These are phyloP conservation scores for Calycina marina DNA, from an alignment of 2,329 filamentous ascomycete species.

Conservation along the genomic window DNA sequence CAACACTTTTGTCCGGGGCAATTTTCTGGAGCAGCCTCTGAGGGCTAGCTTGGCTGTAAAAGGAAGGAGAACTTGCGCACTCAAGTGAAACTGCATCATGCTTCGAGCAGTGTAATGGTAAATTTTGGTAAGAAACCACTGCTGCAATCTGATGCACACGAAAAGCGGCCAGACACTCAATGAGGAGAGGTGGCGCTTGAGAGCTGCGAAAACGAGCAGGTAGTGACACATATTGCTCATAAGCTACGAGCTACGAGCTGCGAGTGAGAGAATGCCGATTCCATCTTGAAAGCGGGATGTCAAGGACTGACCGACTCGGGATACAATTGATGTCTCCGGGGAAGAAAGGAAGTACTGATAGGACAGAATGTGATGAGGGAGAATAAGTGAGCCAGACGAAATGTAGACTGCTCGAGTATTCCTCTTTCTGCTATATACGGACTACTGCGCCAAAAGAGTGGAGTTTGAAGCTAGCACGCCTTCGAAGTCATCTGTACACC, in stretches of 20 bases:
- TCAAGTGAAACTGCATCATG: slow-evolving; percentile 4
- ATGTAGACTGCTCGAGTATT: background rate
- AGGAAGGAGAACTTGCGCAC: background rate
- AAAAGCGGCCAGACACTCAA: slow-evolving; percentile 4
- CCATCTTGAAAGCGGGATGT: background rate
- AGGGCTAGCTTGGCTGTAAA: too few species aligned
- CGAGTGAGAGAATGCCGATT: background rate
- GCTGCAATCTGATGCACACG: slow-evolving; percentile 7
- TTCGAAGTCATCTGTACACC: too few species aligned
- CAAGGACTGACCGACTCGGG: background rate
- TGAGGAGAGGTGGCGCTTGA: background rate
- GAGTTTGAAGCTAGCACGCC: too few species aligned
- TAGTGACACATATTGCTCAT: background rate
- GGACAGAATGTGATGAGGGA: background rate
- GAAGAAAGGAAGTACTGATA: background rate
- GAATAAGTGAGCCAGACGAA: background rate
- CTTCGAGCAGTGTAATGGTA: slow-evolving; percentile 8
- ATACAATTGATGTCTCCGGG: background rate
- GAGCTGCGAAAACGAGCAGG: background rate
- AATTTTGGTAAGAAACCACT: slow-evolving; percentile 11
- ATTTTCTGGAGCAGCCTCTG: slow-evolving; percentile 27
- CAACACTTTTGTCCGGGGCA: slow-evolving; percentile 23
- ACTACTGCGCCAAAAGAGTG: background rate
- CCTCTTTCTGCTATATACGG: background rate
- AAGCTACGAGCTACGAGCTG: background rate